phyloP scores from a whole-genome alignment of 176 grass and related monocot species.

The Oryza meyeriana region DNA sequence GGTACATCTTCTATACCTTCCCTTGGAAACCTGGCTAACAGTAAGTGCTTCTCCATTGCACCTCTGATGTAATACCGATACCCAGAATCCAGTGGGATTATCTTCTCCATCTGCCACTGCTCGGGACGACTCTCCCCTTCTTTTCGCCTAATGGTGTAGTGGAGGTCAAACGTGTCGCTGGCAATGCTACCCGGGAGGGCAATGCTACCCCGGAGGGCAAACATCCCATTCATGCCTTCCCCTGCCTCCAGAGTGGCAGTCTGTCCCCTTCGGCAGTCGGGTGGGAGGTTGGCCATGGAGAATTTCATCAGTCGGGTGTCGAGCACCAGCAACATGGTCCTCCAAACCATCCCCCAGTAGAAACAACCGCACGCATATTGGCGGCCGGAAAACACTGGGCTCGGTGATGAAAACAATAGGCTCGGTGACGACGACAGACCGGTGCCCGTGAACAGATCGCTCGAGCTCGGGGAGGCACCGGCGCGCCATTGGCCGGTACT shows the following conservation, averaged over 20 bases:
- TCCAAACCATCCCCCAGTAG: conserved; percentile 32
- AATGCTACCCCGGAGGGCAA: not conserved
- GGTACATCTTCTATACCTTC: not conserved
- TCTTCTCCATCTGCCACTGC: conserved; percentile 27
- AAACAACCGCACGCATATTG: conserved; percentile 24
- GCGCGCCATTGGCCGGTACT: conserved; percentile 13
- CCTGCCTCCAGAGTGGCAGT: conserved; percentile 38
- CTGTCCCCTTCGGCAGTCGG: conserved; percentile 15
- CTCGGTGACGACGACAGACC: not conserved
- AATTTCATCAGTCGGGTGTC: conserved; percentile 36
- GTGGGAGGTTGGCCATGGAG: conserved; percentile 34
- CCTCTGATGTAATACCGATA: conserved; percentile 35
- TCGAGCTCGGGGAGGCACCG: conserved; percentile 8
- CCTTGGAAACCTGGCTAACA: conserved; percentile 28
- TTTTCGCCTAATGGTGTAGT: conserved; percentile 11
- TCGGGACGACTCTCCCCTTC: not conserved
- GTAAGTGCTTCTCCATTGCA: conserved; percentile 26
- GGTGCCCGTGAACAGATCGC: not conserved
- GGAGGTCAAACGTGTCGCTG: conserved; percentile 14
- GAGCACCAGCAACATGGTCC: conserved; percentile 23
- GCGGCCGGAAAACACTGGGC: not conserved
- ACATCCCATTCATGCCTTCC: conserved; percentile 34
- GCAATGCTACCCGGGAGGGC: too few relatives aligned
- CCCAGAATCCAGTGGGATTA: conserved; percentile 31
- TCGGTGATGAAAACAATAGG: not conserved